Base-by-base conservation (phyloP, 345 rosid genomes). In the Hibiscus tridactylites region DNA sequence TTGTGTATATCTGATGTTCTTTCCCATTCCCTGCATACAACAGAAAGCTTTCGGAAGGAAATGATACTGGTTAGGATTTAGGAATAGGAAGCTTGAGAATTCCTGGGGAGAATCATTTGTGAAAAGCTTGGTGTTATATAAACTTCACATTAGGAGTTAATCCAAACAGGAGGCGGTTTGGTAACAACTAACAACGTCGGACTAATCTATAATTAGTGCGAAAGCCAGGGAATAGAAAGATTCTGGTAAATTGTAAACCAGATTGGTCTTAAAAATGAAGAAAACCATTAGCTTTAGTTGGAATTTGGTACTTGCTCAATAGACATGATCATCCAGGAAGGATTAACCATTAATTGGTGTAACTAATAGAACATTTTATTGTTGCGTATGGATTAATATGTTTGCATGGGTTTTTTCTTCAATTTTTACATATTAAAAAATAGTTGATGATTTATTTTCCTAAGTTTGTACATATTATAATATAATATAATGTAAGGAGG, bases 1-100 rank as follows among this genome's bases (percentile, higher is more conserved):
- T 26, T 76, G 50, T 47, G 71, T 74, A 71, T 11, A 61, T 39
- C 65, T 79, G 21, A 52, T 57, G 4, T 65, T 44, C 80, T 66
- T 74, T 44, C 39, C 76, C 78, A 80, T 76, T 65, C 11, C 12
- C 19, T 54, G 59, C 59, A 21, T 19, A 19, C 26, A 0, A 54
- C 59, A 21, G 4, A 49, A 54, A 54, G 26, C 5, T 54, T 21
- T 54, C 12, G 9, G 19, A 21, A 19, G n/a, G 12, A 49, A 11
- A 2, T 12, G 3, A 49, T 49, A 21, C 8, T n/a, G 57, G 4
- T 6, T n/a, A 52, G 31, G 31, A 29, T 1, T 35, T n/a, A 52
- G 39, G 39, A 35, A 35, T 35, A 35, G 44, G 44, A 39, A 39
- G 44, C 2, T 37, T 29, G 3, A 31, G 3, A 31, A 61, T 9